phyloP scores from a whole-genome alignment of 1,284 basidiomycete species.

The Cerrena zonata region DNA sequence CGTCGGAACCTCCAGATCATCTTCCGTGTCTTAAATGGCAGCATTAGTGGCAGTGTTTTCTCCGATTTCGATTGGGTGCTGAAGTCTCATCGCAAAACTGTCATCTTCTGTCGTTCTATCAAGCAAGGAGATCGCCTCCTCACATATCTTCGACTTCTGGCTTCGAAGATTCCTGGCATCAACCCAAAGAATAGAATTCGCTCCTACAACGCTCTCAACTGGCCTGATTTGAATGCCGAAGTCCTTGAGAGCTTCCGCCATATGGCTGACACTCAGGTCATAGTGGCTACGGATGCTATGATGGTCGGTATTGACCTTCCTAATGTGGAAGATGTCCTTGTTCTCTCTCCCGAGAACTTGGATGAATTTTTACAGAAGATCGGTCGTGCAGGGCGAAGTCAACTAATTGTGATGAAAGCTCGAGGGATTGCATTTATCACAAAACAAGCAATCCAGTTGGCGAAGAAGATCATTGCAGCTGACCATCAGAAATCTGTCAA shows the following conservation, averaged over 20 bases:
- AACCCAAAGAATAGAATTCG: slow-evolving; percentile 6
- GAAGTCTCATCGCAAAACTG: not conserved
- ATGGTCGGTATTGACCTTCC: slow-evolving; percentile 15
- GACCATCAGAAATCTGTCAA: too few species aligned
- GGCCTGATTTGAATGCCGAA: slow-evolving; percentile 10
- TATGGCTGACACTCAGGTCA: slow-evolving; percentile 8
- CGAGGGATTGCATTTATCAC: too few species aligned
- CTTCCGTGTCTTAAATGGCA: slow-evolving; percentile 8
- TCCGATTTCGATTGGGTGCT: slow-evolving; percentile 15
- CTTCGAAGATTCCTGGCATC: not conserved
- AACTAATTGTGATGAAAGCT: too few species aligned
- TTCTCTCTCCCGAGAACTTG: too few species aligned
- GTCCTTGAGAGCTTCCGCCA: slow-evolving; percentile 9
- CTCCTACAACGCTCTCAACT: slow-evolving; percentile 16
- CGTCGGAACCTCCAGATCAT: slow-evolving; percentile 11
- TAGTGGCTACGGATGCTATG: slow-evolving; percentile 15
- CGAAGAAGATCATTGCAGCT: too few species aligned
- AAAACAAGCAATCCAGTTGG: too few species aligned
- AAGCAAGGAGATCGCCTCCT: slow-evolving; percentile 11
- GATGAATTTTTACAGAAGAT: too few species aligned
- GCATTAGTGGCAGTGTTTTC: slow-evolving; percentile 5
- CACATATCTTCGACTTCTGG: slow-evolving; percentile 8
- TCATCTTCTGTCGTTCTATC: slow-evolving; percentile 16
- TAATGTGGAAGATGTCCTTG: slow-evolving; percentile 13
- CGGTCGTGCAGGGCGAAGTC: too few species aligned